Evolutionary conservation across 306 rosid genomes (phyloP).

Genomic region (Dalbergia cultrata): DNA sequence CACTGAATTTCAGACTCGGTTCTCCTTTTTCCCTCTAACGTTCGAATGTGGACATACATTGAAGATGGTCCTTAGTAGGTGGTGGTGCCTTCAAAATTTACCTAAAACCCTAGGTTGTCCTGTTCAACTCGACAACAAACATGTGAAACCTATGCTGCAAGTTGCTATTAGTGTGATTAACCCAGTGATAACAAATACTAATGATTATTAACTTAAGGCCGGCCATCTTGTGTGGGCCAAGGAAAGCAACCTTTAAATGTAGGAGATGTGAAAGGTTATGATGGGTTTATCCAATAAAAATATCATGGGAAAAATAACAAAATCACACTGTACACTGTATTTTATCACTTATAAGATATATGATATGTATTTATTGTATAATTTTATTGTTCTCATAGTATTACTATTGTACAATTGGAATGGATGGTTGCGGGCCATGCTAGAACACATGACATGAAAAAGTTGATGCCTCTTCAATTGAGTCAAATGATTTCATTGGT

Average conservation of each 20-base stretch:
- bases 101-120: not conserved
- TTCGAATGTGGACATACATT: not conserved
- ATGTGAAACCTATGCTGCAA: conserved; percentile 18
- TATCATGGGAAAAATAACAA: no score
- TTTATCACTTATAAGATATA: no score
- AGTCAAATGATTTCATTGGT: conserved; percentile 33
- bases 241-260: not conserved
- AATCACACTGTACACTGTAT: no score
- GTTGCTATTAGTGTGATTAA: not conserved
- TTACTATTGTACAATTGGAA: no score
- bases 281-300: conserved; percentile 33
- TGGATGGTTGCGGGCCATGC: conserved; percentile 46
- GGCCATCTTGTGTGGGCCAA: conserved; percentile 17
- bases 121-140: not conserved
- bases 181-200: not conserved
- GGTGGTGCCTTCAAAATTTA: not conserved
- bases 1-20: not conserved
- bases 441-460: conserved; percentile 31
- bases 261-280: not conserved
- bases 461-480: conserved; percentile 4
- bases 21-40: not conserved
- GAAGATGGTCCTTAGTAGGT: not conserved
- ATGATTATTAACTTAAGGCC: not conserved
- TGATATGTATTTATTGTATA: no score
- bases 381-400: no score